Evolutionary conservation across 495 filamentous ascomycete genomes (phyloP).

Genomic region (Aspergillus haitiensis): DNA sequence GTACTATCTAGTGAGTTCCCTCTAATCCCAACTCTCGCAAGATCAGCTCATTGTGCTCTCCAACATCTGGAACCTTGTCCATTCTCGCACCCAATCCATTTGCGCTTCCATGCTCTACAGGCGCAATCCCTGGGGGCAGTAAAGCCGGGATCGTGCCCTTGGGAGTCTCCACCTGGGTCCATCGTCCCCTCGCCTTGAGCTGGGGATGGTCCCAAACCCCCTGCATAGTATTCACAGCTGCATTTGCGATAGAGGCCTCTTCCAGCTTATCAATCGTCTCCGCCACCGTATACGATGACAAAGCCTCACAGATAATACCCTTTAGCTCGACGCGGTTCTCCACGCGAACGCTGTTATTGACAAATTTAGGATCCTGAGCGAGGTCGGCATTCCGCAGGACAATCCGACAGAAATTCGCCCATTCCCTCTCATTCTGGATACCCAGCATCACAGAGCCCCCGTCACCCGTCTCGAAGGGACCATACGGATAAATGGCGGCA

Average conservation of each 20-base stretch:
- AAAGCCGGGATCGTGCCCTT: conserved; percentile 42
- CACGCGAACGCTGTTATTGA: conserved; percentile 34
- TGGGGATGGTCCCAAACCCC: conserved; percentile 52
- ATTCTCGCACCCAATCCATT: conserved; percentile 38
- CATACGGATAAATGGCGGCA: conserved; percentile 54
- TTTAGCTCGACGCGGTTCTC: conserved; percentile 39
- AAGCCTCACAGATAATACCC: conserved; percentile 31
- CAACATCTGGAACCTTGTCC: conserved; percentile 39
- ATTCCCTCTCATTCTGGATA: conserved; percentile 56
- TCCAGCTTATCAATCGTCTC: conserved; percentile 37
- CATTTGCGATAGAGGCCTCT: conserved; percentile 45
- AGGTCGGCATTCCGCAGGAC: conserved; percentile 37
- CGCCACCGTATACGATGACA: conserved; percentile 31
- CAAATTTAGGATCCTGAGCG: conserved; percentile 37
- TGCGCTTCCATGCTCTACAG: conserved; percentile 14
- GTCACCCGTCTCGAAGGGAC: conserved; percentile 50
- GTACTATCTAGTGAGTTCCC: too few relatives aligned
- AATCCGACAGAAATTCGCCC: conserved; percentile 45
- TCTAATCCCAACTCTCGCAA: conserved; percentile 33
- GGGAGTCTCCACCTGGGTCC: conserved; percentile 49
- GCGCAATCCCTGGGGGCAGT: conserved; percentile 41
- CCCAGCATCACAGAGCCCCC: conserved; percentile 53
- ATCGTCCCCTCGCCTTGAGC: conserved; percentile 42
- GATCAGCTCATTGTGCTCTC: conserved; percentile 45
- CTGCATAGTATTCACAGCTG: conserved; percentile 52